Percentiles rank a stretch among this genome's conserved stretches.
phyloP scores from a whole-genome alignment of 805 yeast species.

The Saturnispora diversa region DNA sequence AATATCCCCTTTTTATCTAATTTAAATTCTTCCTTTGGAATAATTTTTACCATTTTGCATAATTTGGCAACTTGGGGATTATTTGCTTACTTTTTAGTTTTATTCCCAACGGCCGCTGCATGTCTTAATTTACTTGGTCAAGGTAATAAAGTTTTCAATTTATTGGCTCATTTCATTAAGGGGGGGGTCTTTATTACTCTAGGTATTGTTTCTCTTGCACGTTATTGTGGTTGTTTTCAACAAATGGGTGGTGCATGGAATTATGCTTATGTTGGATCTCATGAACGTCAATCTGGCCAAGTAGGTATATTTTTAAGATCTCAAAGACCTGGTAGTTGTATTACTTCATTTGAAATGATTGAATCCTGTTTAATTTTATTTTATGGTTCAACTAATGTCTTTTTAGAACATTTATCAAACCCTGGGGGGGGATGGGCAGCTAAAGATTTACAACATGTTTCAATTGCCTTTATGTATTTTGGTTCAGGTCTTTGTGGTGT shows the following conservation, averaged over 20 bases:
- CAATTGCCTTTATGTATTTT: constrained; percentile 84
- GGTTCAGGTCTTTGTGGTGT: constrained; percentile 93
- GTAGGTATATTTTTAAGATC: constrained; percentile 29
- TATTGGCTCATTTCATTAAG: constrained; percentile 91
- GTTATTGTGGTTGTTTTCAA: constrained; percentile 78
- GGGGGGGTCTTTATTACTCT: constrained; percentile 80
- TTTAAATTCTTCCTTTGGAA: constrained; percentile 17
- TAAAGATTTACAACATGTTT: constrained; percentile 81
- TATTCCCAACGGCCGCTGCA: constrained; percentile 50
- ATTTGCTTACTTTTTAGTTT: constrained; percentile 49
- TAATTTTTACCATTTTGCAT: constrained; percentile 35
- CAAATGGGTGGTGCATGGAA: constrained; percentile 92
- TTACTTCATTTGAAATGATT: constrained; percentile 71
- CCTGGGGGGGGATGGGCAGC: constrained; percentile 81
- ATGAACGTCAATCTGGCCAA: not conserved
- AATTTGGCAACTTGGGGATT: constrained; percentile 55
- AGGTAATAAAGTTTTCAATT: constrained; percentile 60
- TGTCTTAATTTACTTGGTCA: constrained; percentile 64
- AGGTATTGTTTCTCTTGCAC: constrained; percentile 74
- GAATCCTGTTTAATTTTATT: constrained; percentile 76
- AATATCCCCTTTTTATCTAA: not conserved
- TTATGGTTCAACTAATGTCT: constrained; percentile 84
- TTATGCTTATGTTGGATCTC: constrained; percentile 22
- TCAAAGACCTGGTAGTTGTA: constrained; percentile 36
- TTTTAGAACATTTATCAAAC: constrained; percentile 79